Evolutionary conservation across 768 basidiomycete species (phyloP).

Genomic region (Pleurotus ostreatus): DNA sequence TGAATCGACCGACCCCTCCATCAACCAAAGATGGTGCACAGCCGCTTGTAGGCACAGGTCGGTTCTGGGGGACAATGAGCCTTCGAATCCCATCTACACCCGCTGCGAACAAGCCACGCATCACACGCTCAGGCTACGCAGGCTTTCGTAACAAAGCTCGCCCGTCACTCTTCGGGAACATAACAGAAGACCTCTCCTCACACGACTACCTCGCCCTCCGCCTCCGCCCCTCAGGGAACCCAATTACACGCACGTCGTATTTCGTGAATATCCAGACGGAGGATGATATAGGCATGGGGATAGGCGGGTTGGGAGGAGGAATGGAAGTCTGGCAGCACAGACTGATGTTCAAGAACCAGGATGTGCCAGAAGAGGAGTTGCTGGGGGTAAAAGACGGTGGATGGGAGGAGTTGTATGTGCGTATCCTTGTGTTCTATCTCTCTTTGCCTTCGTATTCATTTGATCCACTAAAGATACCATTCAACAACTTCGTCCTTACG

Average conservation of each 20-base stretch:
- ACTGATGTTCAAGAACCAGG: neutral
- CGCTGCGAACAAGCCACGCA: slow-evolving; percentile 54
- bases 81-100: slow-evolving; percentile 64
- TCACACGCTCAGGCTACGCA: slow-evolving; percentile 67
- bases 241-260: slow-evolving; percentile 77
- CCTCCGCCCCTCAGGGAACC: slow-evolving; percentile 73
- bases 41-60: slow-evolving; percentile 39
- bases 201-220: slow-evolving; percentile 82
- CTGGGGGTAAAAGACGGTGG: slow-evolving; percentile 36
- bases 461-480: slow-evolving; percentile 59
- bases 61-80: slow-evolving; percentile 81
- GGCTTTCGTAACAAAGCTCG: slow-evolving; percentile 82
- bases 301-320: slow-evolving; percentile 73
- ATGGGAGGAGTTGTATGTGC: slow-evolving; percentile 82
- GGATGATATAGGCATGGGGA: slow-evolving; percentile 62
- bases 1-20: neutral
- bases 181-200: slow-evolving; percentile 78
- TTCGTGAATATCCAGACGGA: slow-evolving; percentile 93
- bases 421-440: slow-evolving; percentile 23
- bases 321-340: slow-evolving; percentile 52
- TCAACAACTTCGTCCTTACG: slow-evolving; percentile 70
- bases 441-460: slow-evolving; percentile 2
- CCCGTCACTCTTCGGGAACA: slow-evolving; percentile 83
- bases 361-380: no score
- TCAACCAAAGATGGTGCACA: no score